A percentile compares a stretch with the other conserved stretches of the same genome.
phyloP scores from a whole-genome alignment of 306 rosid genomes.

The Malus sieversii region DNA sequence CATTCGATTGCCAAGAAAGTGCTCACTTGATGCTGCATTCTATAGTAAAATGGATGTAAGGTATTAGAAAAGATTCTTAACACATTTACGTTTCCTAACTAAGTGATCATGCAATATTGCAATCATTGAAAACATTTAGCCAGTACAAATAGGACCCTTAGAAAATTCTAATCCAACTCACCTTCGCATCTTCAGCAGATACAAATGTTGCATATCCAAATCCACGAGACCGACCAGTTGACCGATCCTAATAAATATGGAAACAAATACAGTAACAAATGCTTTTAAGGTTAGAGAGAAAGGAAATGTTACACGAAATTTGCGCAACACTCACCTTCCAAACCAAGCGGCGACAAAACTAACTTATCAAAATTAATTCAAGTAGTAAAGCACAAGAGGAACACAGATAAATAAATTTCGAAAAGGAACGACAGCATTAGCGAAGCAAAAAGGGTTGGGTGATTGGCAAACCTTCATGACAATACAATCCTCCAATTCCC shows the following conservation, averaged over 20 bases:
- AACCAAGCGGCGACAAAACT: neutral
- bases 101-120: neutral
- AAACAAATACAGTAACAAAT: neutral
- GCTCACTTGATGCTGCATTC: constrained; percentile 73
- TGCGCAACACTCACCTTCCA: neutral
- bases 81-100: neutral
- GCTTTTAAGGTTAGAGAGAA: neutral
- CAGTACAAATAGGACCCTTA: neutral
- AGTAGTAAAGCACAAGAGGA: neutral
- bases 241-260: constrained; percentile 54
- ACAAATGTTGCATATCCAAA: constrained; percentile 95
- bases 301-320: neutral
- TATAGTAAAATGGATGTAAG: constrained; percentile 26
- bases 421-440: neutral
- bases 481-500: constrained; percentile 81
- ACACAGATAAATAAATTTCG: neutral
- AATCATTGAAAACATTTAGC: neutral
- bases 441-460: neutral
- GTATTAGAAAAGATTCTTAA: neutral
- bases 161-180: constrained; percentile 7
- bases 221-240: constrained; percentile 94
- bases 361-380: neutral
- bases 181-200: constrained; percentile 89
- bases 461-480: constrained; percentile 68
- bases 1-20: constrained; percentile 79